These are phyloP conservation scores for Pleurotus djamor DNA, from an alignment of 768 basidiomycete species.

Conservation along the genomic window DNA sequence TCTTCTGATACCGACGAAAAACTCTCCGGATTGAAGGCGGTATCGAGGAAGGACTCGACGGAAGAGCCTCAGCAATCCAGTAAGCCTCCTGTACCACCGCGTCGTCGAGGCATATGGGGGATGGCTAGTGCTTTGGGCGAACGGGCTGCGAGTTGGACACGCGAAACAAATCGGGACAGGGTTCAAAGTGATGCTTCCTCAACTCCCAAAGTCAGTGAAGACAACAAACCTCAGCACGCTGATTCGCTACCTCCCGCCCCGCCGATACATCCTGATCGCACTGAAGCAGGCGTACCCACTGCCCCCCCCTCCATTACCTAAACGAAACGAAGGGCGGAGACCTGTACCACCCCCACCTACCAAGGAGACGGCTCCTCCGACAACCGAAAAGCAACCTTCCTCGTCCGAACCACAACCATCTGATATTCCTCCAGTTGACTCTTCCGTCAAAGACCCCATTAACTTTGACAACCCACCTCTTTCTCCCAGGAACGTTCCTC, in stretches of 20 bases:
- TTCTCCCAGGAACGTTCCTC: conserved; percentile 33
- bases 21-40: neutral
- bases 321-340: conserved; percentile 36
- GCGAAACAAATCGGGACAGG: conserved; percentile 34
- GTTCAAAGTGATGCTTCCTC: conserved; percentile 18
- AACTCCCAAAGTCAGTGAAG: conserved; percentile 7
- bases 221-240: conserved; percentile 16
- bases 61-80: conserved; percentile 16
- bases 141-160: conserved; percentile 54
- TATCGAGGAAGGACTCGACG: neutral
- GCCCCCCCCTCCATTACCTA: conserved; percentile 52
- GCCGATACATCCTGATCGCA: conserved; percentile 18
- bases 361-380: neutral
- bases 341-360: neutral
- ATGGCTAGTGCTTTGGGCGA: conserved; percentile 64
- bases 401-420: neutral
- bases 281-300: conserved; percentile 20
- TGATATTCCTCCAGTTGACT: neutral
- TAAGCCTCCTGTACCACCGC: conserved; percentile 63
- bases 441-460: neutral
- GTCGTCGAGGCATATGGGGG: conserved; percentile 64
- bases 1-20: conserved; percentile 13
- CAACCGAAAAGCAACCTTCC: neutral
- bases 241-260: conserved; percentile 30
- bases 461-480: conserved; percentile 5